Base-by-base conservation (phyloP, 306 rosid species). In the Acacia confusa region DNA sequence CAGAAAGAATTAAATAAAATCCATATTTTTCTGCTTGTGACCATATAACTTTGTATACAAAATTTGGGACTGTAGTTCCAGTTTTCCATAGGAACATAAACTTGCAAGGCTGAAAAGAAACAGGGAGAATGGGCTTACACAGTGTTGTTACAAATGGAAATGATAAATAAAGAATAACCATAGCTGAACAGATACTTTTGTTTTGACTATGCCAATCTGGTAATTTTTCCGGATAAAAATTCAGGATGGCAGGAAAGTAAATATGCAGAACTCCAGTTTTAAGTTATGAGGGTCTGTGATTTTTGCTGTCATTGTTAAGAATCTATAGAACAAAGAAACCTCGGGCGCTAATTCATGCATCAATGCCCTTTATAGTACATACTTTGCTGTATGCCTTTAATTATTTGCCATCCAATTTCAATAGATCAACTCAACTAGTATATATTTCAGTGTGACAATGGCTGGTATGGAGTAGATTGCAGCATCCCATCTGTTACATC, bases 381-480 rank as follows among this genome's bases (percentile, higher is more conserved):
- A 22, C 4, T 22, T 41, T 70, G 34, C 74, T 5, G 20, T 70
- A 41, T 22, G 24, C 38, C 22, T 44, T 70, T 7, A 14, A 43
- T 70, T 70, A 44, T 38, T 43, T 70, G 44, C 76, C 53, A 36
- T 78, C 68, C 47, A 63, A 58, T 67, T 57, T 77, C 74, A 40
- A 75, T 82, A 72, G 79, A 86, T 80, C 83, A 86, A 81, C 58
- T 69, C 74, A 85, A 75, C 47, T 82, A 40, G 61, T 78, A 44
- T 79, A 67, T 71, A 44, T 84, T 88, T 75, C 98, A 95, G 99
- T 95, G 99, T 87, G 67, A 84, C 64, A 91, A 82, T 86, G 97
- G 98, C 63, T 93, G 99, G 99, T 93, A 92, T 77, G 99, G 99
- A 89, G 87, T 86, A 77, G 99, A 95, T 88, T 95, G 99, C 88